A percentile compares a stretch with the other conserved stretches of the same genome.
phyloP scores from a whole-genome alignment of 1,284 basidiomycete genomes.

The Trichosporon sp. region DNA sequence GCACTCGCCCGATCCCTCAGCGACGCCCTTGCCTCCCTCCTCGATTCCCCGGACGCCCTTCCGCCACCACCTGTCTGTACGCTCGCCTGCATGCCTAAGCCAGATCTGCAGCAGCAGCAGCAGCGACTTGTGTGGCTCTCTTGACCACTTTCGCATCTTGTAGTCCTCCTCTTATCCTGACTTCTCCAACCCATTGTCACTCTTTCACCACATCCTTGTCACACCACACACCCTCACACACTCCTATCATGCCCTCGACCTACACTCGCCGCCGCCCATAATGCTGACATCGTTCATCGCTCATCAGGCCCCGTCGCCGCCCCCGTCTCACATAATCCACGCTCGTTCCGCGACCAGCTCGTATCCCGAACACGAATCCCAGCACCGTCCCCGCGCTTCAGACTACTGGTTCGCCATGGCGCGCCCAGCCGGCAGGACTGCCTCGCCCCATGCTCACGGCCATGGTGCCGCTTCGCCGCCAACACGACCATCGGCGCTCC shows the following conservation, averaged over 20 bases:
- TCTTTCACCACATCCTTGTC: background rate
- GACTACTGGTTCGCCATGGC: slow-evolving; percentile 1
- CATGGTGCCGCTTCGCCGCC: background rate
- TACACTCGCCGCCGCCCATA: background rate
- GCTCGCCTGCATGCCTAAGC: background rate
- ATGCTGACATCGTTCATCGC: background rate
- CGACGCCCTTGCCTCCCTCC: background rate
- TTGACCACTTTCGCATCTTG: too few species aligned
- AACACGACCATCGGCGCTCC: slow-evolving; percentile 1
- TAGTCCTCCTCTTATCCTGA: background rate
- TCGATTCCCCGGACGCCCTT: background rate
- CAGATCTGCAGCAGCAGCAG: background rate
- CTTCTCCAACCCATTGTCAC: background rate
- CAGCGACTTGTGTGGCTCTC: too few species aligned
- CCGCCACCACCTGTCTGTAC: background rate
- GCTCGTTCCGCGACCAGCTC: background rate
- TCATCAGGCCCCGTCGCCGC: background rate
- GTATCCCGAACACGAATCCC: background rate
- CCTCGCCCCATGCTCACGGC: background rate
- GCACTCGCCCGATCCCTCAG: background rate
- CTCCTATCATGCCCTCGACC: background rate
- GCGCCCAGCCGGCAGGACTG: background rate
- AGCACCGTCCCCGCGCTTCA: background rate
- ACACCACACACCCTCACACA: background rate
- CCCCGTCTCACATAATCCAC: background rate